Conservation (phyloP, 805 yeast species). For the Lipomyces yamadae region DNA sequence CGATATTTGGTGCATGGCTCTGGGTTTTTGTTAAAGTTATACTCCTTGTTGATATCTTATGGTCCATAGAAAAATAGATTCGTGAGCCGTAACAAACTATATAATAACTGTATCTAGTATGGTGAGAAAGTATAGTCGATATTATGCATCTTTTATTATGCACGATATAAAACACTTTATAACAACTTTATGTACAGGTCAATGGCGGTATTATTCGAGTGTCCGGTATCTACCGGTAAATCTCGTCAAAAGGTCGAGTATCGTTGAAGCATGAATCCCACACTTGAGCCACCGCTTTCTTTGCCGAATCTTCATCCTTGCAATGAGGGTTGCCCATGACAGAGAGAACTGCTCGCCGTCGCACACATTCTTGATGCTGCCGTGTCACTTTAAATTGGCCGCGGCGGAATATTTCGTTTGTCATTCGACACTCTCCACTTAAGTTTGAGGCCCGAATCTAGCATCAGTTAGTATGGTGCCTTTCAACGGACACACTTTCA, state of each 20-base stretch:
- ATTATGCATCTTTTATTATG: neutral
- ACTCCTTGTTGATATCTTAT: neutral
- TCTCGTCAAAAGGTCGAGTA: conserved; percentile 93
- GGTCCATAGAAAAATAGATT: neutral
- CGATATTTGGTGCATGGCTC: neutral
- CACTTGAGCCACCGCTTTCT: conserved; percentile 78
- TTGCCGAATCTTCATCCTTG: conserved; percentile 71
- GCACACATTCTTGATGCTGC: conserved; percentile 91
- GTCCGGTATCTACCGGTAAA: conserved; percentile 57
- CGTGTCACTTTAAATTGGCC: conserved; percentile 60
- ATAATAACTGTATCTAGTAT: neutral
- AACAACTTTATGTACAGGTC: conserved; percentile 9
- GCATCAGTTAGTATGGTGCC: neutral
- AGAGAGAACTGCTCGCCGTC: conserved; percentile 82
- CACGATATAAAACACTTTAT: neutral
- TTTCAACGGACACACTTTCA: neutral
- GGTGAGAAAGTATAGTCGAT: neutral
- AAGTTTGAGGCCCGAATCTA: conserved; percentile 83
- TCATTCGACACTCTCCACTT: conserved; percentile 92
- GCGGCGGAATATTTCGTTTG: conserved; percentile 74
- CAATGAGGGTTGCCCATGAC: conserved; percentile 89
- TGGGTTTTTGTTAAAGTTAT: neutral
- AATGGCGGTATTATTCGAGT: neutral
- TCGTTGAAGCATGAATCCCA: conserved; percentile 93
- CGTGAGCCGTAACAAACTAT: no score